Base-by-base conservation (phyloP, 768 basidiomycete genomes). In the Brasilioporus rufonigricans region DNA sequence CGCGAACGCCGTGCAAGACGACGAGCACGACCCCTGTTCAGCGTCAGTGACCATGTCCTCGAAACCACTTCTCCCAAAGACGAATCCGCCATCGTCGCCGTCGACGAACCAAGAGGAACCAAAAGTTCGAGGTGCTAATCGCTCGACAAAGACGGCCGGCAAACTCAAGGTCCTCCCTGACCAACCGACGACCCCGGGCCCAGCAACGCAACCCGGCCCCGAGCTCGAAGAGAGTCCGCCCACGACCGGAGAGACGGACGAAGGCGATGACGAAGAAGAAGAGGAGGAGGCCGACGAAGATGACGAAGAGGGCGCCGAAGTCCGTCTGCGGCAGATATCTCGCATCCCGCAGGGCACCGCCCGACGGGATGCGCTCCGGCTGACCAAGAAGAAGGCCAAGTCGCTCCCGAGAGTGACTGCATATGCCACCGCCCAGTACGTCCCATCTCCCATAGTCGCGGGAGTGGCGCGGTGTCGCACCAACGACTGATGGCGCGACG, bases 341-440 rank as follows among this genome's bases (percentile, higher is more conserved):
- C 84, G 92, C 32, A 98, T 98, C 48, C 94, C 95, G 3, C 93
- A 92, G 43, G 95, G 95, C 4, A 93, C 94, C 21, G 95, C 95
- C 9, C 84, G 93, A 40, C 80, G 92, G 55, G 95, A 98, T 74
- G 95, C 95, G 3, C 73, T 93, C 57, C 86, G 79, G 55, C 71
- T 98, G 60, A 98, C 94, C 2, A 96, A 97, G 75, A 94, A 91
- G 75, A 96, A 95, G 69, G 93, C 93, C 3, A 95, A 94, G 68
- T 85, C 84, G 13, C 70, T 97, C 13, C 94, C 94, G 31, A 76
- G 95, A 62, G 95, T 95, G n/a, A 97, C 95, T 3, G 95, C 94
- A 5, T 97, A 96, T 71, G 93, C 94, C 41, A 97, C 93, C 16
- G 91, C 94, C 31, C 86, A 81, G 94, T 94, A 71, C 61, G 73